A percentile compares a stretch with the other conserved stretches of the same genome.
phyloP scores from a whole-genome alignment of 768 basidiomycete species.

The Auricularia sp. region DNA sequence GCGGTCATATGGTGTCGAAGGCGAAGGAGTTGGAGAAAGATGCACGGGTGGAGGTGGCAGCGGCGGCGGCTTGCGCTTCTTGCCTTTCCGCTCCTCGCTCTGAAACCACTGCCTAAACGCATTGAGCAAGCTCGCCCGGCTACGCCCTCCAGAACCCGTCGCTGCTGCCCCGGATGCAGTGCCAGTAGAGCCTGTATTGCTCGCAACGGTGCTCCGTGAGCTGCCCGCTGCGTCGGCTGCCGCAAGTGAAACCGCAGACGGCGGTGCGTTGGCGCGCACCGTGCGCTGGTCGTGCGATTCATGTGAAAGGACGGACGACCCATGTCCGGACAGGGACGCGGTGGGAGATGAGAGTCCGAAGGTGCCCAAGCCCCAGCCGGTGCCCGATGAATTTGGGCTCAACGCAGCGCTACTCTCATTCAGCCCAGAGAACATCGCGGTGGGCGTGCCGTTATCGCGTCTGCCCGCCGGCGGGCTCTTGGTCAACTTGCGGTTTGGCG shows the following conservation, averaged over 20 bases:
- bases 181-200: not conserved
- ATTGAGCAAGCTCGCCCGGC: conserved; percentile 71
- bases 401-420: not conserved
- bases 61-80: conserved; percentile 21
- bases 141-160: conserved; percentile 30
- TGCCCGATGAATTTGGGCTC: not conserved
- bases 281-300: not conserved
- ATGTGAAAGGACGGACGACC: not conserved
- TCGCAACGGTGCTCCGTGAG: not conserved
- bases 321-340: not conserved
- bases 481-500: conserved; percentile 51
- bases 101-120: conserved; percentile 83
- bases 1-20: conserved; percentile 20
- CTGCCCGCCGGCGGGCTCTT: conserved; percentile 48
- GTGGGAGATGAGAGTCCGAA: not conserved
- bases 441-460: no score
- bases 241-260: not conserved
- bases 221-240: no score
- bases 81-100: conserved; percentile 81
- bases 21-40: conserved; percentile 17
- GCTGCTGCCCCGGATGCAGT: not conserved
- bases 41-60: conserved; percentile 8
- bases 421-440: not conserved
- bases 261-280: not conserved
- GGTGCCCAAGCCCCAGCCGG: not conserved